Base-by-base conservation (phyloP, 371 early-diverging fungal species). In the Haplosporangium sp. region DNA sequence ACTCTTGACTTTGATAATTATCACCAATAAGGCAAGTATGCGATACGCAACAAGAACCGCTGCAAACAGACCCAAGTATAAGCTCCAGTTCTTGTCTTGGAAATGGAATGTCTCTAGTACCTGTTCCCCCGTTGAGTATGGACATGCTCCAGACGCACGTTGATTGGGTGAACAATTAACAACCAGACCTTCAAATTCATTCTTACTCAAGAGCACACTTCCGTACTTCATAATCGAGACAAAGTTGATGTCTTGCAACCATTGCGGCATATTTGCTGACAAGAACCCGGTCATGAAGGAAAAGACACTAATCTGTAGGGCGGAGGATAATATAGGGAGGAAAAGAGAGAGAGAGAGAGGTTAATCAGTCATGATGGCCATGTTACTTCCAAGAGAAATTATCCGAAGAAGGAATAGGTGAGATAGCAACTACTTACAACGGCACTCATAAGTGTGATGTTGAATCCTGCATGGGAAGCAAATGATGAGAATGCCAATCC, bases 281-380 rank as follows among this genome's bases (percentile, higher is more conserved):
- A 79, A 40, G 65, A 79, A 79, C 20, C 79, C 79, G 2, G 79
- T 79, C 79, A 79, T 79, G 44, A 74, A 79, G 9, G 79, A 79
- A 38, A 79, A 79, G 34, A 79, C 67, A 37, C 74, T 74, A 61
- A 79, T 74, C 78, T 78, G 52, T 59, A 47, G 37, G 6, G 10
- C 0, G 38, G 50, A 40, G 15, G 63, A 34, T 20, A 35, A 39
- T 6, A 20, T 20, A 61, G 17, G 42, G 39, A 39, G 13, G 60
- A 20, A 11, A 44, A 0, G 45, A 48, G 62, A 19, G 17, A 17
- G 38, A 59, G 6, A 8, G 1, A 35, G 6, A 8, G 1, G 20
- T 17, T 34, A 44, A 4, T 19, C 20, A 61, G 61, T 27, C 17
- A 48, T 27, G 59, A 27, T 27, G 27, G 27, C 1, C 20, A 15